Base-by-base conservation (phyloP, 257 asterid species). In the Eustoma russellianum region DNA sequence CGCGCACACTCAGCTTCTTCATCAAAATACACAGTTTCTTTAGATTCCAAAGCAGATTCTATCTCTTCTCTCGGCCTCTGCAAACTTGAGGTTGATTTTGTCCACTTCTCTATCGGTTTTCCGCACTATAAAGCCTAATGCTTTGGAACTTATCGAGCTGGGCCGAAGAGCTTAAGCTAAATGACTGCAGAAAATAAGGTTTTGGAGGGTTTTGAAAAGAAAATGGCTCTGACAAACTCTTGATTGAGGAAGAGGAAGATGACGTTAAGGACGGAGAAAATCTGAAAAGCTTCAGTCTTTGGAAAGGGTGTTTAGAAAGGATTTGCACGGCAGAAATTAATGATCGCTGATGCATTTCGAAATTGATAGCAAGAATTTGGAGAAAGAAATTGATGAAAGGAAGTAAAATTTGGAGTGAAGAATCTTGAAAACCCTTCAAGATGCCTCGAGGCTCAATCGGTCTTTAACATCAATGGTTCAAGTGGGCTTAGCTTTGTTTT, bases 11-110 rank as follows among this genome's bases (percentile, higher is more conserved):
- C 94, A 44, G 97, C 97, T 78, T 91, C 97, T 56, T 91, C 97
- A 56, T 92, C 76, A 57, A 92, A 88, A 64, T 92, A 92, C 46
- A 88, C 93, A 0, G 99, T 88, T 62, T 92, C 99, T 44, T 92
- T 88, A 7, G 97, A 85, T 15, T 88, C 97, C 97, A 92, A 56
- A 10, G 99, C 99, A 46, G 92, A 69, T 17, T 92, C 99, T 56
- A 92, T 79, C 84, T 92, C 99, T 76, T 92, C 99, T 57, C 99
- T 77, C 10, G n/a, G 99, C 99, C 76, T 88, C 99, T n/a, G 91
- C 91, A 57, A 92, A 92, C 74, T 88, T 92, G 71, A 81, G 79
- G 77, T 92, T 92, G 35, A 92, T 92, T 46, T 46, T 55, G 52
- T 92, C 99, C 63, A 88, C 95, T 70, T 72, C 94, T 55, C 55